Evolutionary conservation across 208 protist genomes (phyloP).

Genomic region (Leishmania arabica): DNA sequence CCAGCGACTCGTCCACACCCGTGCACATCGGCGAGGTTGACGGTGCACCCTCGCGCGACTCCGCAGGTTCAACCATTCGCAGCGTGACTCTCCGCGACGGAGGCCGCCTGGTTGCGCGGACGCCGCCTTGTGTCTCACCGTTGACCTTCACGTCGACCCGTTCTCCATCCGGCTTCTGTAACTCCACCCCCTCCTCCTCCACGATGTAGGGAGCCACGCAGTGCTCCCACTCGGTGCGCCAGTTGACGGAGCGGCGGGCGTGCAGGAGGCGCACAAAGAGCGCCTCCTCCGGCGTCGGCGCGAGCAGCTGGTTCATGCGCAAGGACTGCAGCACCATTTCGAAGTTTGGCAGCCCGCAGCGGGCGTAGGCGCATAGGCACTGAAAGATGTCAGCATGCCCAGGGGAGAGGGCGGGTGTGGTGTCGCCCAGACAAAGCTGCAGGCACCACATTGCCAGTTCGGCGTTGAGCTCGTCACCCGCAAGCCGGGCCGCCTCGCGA

Average conservation of each 20-base stretch:
- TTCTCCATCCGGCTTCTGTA: background rate
- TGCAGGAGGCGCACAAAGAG: slow-evolving; percentile 71
- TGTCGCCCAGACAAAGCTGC: slow-evolving; percentile 34
- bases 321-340: slow-evolving; percentile 61
- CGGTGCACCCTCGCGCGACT: background rate
- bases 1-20: background rate
- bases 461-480: slow-evolving; percentile 20
- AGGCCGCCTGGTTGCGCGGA: background rate
- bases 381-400: slow-evolving; percentile 54
- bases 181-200: background rate
- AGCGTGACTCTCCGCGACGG: background rate
- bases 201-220: slow-evolving; percentile 22
- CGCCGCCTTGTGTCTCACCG: background rate
- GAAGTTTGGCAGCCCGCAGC: slow-evolving; percentile 59
- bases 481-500: slow-evolving; percentile 32
- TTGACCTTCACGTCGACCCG: background rate
- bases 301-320: slow-evolving; percentile 53
- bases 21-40: background rate
- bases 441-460: slow-evolving; percentile 45
- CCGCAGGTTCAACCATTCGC: background rate
- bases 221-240: slow-evolving; percentile 42
- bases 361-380: slow-evolving; percentile 64
- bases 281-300: slow-evolving; percentile 49
- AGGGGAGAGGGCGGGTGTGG: slow-evolving; percentile 35
- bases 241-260: slow-evolving; percentile 52